Evolutionary conservation across 2,329 filamentous ascomycete species (phyloP).

Genomic region (Davidsoniella virescens): DNA sequence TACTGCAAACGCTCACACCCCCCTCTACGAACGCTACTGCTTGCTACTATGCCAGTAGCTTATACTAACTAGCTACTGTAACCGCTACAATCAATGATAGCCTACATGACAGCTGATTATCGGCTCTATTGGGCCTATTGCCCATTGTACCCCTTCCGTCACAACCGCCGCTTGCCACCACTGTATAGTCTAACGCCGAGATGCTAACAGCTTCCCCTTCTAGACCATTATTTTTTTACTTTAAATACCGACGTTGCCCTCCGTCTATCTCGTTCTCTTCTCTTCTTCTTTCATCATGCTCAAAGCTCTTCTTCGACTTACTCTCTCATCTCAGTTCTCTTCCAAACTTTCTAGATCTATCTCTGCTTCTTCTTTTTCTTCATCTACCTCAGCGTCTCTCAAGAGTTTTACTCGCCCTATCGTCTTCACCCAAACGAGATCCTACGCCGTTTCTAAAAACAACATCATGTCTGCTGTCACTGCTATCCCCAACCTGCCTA

Average conservation of each 20-base stretch:
- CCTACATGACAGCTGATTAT: constrained; percentile 2
- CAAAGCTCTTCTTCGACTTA: constrained; percentile 4
- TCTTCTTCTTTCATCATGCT: constrained; percentile 8
- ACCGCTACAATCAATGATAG: not conserved
- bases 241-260: constrained; percentile 11
- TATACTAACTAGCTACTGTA: not conserved
- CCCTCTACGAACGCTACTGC: not conserved
- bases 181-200: not conserved
- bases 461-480: constrained; percentile 19
- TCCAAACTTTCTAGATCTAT: not conserved
- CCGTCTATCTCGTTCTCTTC: not conserved
- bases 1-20: too few species aligned
- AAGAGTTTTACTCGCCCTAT: not conserved
- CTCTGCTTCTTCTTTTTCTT: constrained; percentile 1
- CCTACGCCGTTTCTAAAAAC: constrained; percentile 11
- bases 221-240: not conserved
- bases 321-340: not conserved
- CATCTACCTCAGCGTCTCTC: not conserved
- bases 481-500: constrained; percentile 40
- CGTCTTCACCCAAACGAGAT: not conserved
- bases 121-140: not conserved
- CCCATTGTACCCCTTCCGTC: too few species aligned
- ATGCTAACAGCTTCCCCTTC: not conserved
- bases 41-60: not conserved
- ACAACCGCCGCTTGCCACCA: too few species aligned